Percentiles rank a stretch among this genome's conserved stretches.
Conservation (phyloP, 2,329 filamentous ascomycete species). For the Paecilomyces dactylethromorphus region DNA sequence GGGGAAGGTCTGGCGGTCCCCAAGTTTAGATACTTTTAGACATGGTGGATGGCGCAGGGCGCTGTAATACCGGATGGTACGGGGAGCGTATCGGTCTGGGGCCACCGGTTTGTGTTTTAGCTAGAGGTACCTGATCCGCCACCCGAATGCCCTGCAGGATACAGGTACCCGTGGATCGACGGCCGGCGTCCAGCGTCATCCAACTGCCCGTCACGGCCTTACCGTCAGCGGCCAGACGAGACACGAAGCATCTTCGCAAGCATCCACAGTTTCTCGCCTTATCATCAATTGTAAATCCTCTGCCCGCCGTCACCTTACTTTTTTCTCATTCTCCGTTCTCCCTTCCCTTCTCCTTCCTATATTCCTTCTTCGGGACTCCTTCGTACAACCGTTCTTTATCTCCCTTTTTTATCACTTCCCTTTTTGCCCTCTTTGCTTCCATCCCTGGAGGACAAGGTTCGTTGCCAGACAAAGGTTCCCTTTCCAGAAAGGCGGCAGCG, state of each 20-base stretch:
- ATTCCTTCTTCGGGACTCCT: conserved; percentile 6
- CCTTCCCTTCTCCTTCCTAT: conserved; percentile 8
- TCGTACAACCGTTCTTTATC: conserved; percentile 9
- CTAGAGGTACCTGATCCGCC: background rate
- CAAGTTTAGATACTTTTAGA: background rate
- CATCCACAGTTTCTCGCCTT: conserved; percentile 8
- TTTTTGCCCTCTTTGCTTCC: background rate
- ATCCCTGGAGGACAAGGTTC: background rate
- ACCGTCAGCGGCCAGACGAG: conserved; percentile 2
- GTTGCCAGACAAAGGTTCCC: conserved; percentile 9
- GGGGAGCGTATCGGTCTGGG: background rate
- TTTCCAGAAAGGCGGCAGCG: conserved; percentile 1
- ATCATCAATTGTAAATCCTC: background rate
- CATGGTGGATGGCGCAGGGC: conserved; percentile 10
- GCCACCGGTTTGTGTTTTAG: background rate
- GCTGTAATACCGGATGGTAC: background rate
- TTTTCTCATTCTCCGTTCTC: conserved; percentile 16
- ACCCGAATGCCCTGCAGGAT: background rate
- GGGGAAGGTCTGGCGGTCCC: background rate
- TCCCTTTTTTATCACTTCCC: conserved; percentile 15
- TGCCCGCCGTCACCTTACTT: conserved; percentile 7
- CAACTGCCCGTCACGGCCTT: background rate
- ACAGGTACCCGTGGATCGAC: background rate
- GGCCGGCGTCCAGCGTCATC: background rate
- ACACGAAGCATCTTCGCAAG: conserved; percentile 16